Base-by-base conservation (phyloP, 371 early-diverging fungal species). In the Circinella minor region DNA sequence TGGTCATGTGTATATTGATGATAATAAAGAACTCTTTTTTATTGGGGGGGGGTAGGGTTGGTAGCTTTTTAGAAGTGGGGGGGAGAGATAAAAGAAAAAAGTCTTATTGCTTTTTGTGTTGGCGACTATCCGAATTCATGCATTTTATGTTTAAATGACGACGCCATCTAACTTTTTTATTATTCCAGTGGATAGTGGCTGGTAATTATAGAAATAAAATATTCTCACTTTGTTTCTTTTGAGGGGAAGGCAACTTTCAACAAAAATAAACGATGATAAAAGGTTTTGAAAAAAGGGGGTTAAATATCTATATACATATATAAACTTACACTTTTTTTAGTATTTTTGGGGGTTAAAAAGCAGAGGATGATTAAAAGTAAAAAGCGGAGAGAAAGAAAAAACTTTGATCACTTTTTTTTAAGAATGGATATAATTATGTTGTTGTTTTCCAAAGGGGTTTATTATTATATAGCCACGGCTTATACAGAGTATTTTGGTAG, bases 131-230 rank as follows among this genome's bases (percentile, higher is more conserved):
- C 55, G 55, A 55, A 55, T 55, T 55, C 55, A 57, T 57, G 57
- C 57, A 57, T 57, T 51, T 27, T 57, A 57, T 57, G 57, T 57
- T 57, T 57, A 57, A 57, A 57, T 57, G 57, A 57, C 57, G 57
- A 57, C 57, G 57, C 57, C 57, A 17, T 51, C 17, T 9, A 9
- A 10, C 55, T 18, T n/a, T 55, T 57, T 57, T 57, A 57, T 57
- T 57, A 17, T 57, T 57, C 57, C 27, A 27, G 57, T 27, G 27
- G 34, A 57, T 57, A 57, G 57, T 57, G 57, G 57, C 57, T 57
- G 57, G 57, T 57, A 57, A 18, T 57, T 10, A 27, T 57, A 57
- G 57, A 27, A 57, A 57, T 57, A 10, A 51, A 5, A 5, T 5
- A 13, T 34, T 5, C 14, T 57, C 20, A 10, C 27, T 57, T 5